phyloP scores from a whole-genome alignment of 164 flowering plant genomes.

The Tetrastigma voinierianum region DNA sequence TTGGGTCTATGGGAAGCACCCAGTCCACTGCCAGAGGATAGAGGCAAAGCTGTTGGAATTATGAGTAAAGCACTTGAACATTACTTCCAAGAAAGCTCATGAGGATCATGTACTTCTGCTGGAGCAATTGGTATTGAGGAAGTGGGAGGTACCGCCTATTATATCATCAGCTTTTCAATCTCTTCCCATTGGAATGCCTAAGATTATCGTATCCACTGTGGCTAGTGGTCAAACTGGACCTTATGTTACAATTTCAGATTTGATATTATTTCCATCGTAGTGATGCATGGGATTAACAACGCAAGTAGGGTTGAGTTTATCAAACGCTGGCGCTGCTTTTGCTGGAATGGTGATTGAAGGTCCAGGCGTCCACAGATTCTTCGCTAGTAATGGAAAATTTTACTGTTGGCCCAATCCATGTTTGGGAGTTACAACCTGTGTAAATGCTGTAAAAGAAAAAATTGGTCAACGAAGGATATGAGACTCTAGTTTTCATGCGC shows the following conservation, averaged over 20 bases:
- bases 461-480: slow-evolving; percentile 72
- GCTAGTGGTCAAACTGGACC: slow-evolving; percentile 87
- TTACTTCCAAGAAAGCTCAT: slow-evolving; percentile 42
- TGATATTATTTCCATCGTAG: slow-evolving; percentile 90
- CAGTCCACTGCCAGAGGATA: slow-evolving; percentile 55
- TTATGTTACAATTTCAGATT: slow-evolving; percentile 80
- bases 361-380: slow-evolving; percentile 24
- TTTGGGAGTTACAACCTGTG: slow-evolving; percentile 99
- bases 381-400: slow-evolving; percentile 22
- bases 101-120: slow-evolving; percentile 38
- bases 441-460: slow-evolving; percentile 75
- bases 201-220: slow-evolving; percentile 82
- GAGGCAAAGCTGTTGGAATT: slow-evolving; percentile 68
- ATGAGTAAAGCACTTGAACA: slow-evolving; percentile 63
- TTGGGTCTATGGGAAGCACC: slow-evolving; percentile 19
- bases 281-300: slow-evolving; percentile 83
- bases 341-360: slow-evolving; percentile 86
- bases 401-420: slow-evolving; percentile 91
- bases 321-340: slow-evolving; percentile 88
- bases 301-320: slow-evolving; percentile 66
- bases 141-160: slow-evolving; percentile 89
- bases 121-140: slow-evolving; percentile 89
- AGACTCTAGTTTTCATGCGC: slow-evolving; percentile 88
- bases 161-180: slow-evolving; percentile 64
- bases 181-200: slow-evolving; percentile 84